Evolutionary conservation across 352 stramenopile species (phyloP).

Genomic region (Phytophthora citricola): DNA sequence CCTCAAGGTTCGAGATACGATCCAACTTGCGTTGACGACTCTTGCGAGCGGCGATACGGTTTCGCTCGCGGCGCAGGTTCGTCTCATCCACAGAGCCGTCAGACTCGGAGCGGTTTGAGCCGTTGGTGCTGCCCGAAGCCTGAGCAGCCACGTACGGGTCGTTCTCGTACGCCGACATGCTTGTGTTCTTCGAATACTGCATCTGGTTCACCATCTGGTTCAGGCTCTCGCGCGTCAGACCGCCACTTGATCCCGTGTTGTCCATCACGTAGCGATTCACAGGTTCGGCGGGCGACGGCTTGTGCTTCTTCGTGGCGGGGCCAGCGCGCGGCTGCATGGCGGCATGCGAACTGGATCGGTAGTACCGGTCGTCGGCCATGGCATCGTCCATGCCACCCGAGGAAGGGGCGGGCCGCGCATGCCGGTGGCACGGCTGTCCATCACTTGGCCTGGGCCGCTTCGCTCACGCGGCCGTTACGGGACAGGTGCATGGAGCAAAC

Average conservation of each 20-base stretch:
- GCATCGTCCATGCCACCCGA: slow-evolving; percentile 30
- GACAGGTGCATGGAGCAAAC: slow-evolving; percentile 83
- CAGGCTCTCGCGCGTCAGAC: slow-evolving; percentile 66
- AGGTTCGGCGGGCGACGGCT: slow-evolving; percentile 58
- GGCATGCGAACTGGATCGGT: slow-evolving; percentile 53
- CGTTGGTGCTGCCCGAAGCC: slow-evolving; percentile 55
- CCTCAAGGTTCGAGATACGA: slow-evolving; percentile 87
- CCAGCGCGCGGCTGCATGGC: slow-evolving; percentile 62
- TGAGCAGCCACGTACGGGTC: slow-evolving; percentile 65
- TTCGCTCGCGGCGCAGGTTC: slow-evolving; percentile 82
- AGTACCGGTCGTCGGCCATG: slow-evolving; percentile 60
- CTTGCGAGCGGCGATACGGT: slow-evolving; percentile 86
- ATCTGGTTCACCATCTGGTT: slow-evolving; percentile 59
- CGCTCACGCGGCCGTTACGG: slow-evolving; percentile 37
- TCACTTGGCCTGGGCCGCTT: slow-evolving; percentile 15
- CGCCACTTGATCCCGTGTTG: slow-evolving; percentile 17
- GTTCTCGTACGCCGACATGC: slow-evolving; percentile 63
- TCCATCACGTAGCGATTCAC: slow-evolving; percentile 51
- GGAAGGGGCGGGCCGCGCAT: slow-evolving; percentile 17
- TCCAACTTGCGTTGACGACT: slow-evolving; percentile 86
- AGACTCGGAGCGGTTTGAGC: slow-evolving; percentile 76
- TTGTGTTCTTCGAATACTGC: slow-evolving; percentile 50
- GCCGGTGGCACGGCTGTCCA: slow-evolving; percentile 26
- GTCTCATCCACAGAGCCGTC: slow-evolving; percentile 79
- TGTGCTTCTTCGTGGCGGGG: slow-evolving; percentile 66